phyloP scores from a whole-genome alignment of 768 basidiomycete genomes.

The Phlebiopsis flavidoalba region DNA sequence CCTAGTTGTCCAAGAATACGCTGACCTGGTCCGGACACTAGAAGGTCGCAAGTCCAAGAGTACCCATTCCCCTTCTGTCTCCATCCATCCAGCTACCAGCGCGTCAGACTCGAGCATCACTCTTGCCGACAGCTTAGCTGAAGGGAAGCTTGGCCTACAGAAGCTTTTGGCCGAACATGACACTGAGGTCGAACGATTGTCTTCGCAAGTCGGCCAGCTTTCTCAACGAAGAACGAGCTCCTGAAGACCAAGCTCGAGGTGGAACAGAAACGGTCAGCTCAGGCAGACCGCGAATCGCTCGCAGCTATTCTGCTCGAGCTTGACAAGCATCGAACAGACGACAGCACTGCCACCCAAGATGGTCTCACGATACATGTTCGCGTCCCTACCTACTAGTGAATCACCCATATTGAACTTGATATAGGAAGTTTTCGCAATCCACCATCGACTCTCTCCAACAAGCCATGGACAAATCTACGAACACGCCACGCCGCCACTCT shows the following conservation, averaged over 20 bases:
- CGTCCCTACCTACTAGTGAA: slow-evolving; percentile 8
- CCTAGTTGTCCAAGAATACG: slow-evolving; percentile 65
- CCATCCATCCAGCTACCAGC: not conserved
- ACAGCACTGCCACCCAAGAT: slow-evolving; percentile 72
- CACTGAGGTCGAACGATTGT: slow-evolving; percentile 39
- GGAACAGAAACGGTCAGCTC: slow-evolving; percentile 34
- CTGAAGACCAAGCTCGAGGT: slow-evolving; percentile 40
- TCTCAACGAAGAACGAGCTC: slow-evolving; percentile 38
- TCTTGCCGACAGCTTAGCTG: slow-evolving; percentile 30
- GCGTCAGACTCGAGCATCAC: slow-evolving; percentile 13
- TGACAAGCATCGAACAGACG: slow-evolving; percentile 54
- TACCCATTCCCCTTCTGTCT: slow-evolving; percentile 10
- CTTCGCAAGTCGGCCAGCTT: slow-evolving; percentile 38
- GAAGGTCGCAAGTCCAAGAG: slow-evolving; percentile 38
- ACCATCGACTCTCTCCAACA: slow-evolving; percentile 62
- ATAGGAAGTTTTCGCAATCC: slow-evolving; percentile 79
- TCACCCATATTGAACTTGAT: not conserved
- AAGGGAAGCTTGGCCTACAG: slow-evolving; percentile 46
- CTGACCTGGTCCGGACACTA: slow-evolving; percentile 63
- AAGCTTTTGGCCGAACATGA: slow-evolving; percentile 46
- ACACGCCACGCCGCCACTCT: slow-evolving; percentile 59
- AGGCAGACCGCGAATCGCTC: slow-evolving; percentile 40
- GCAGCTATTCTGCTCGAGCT: slow-evolving; percentile 45
- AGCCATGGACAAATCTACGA: slow-evolving; percentile 53
- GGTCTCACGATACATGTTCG: slow-evolving; percentile 83